Base-by-base conservation (phyloP, 805 yeast genomes). In the Crinitomyces ghanaensis region DNA sequence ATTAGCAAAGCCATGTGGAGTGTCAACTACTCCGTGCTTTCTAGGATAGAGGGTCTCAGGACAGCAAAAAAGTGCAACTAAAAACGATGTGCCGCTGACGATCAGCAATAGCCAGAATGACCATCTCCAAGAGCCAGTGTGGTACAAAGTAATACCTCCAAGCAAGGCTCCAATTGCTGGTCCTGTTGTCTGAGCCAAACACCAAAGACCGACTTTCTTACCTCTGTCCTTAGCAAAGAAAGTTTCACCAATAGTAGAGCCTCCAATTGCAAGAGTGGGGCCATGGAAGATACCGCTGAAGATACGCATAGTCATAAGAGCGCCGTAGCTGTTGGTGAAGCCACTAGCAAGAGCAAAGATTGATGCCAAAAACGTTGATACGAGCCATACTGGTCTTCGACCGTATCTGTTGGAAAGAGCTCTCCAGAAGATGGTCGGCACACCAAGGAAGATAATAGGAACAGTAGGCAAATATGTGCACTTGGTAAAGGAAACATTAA, bases 1-100 rank as follows among this genome's bases (percentile, higher is more conserved):
- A 13, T 22, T 26, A 22, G 22, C 37, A 7, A 45, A 26, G 3
- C 54, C 54, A 17, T 38, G 35, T 7, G 50, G 49, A 27, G 39
- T 49, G 6, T 44, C 45, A 6, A 47, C 26, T 7, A 45, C 26
- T 2, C 54, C 54, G 13, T 40, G 40, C 9, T 48, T 39, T 12
- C 31, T 13, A 8, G 16, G 12, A 17, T 28, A 28, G 7, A 28
- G 28, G 12, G 31, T 7, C 16, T 28, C 31, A 11, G 31, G 31
- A 17, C 30, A 16, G 29, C 12, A 28, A 13, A 28, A 7, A 7
- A 17, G 8, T 8, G 28, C 12, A 11, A 28, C n/a, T 8, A 17
- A 13, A 12, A 19, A 11, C 8, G 30, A 8, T 8, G 16, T n/a
- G n/a, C 12, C 12, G 12, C 13, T 12, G 12, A 12, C n/a, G 12